phyloP scores from a whole-genome alignment of 306 rosid species.

The Alnus glutinosa region DNA sequence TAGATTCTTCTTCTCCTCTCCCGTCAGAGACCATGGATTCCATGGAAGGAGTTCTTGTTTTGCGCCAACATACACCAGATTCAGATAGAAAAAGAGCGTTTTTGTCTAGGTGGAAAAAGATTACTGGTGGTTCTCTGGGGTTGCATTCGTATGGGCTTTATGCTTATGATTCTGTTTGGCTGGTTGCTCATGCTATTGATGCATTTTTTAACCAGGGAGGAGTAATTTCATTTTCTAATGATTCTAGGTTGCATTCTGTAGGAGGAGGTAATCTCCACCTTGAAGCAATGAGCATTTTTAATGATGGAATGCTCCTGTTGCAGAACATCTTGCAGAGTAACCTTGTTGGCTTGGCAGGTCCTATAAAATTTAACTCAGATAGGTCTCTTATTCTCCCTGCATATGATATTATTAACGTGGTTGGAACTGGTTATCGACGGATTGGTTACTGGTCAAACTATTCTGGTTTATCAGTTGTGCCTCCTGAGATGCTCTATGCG shows the following conservation, averaged over 20 bases:
- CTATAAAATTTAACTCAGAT: conserved; percentile 56
- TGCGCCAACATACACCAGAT: conserved; percentile 84
- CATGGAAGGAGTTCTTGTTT: conserved; percentile 73
- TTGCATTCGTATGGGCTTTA: conserved; percentile 79
- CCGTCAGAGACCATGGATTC: conserved; percentile 46
- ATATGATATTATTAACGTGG: conserved; percentile 71
- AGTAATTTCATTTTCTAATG: conserved; percentile 60
- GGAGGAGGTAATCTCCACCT: conserved; percentile 59
- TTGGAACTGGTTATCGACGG: conserved; percentile 69
- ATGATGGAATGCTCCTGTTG: conserved; percentile 69
- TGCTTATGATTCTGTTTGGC: conserved; percentile 89
- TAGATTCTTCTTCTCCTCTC: conserved; percentile 60
- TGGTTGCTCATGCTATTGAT: conserved; percentile 79
- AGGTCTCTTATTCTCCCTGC: conserved; percentile 71
- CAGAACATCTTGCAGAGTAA: conserved; percentile 57
- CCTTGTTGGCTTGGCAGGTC: conserved; percentile 78
- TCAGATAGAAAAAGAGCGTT: conserved; percentile 67
- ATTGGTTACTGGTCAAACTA: conserved; percentile 97
- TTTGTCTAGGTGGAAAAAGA: conserved; percentile 71
- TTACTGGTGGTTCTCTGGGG: conserved; percentile 71
- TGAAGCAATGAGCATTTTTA: conserved; percentile 82
- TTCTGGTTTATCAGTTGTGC: conserved; percentile 72
- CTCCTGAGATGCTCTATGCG: conserved; percentile 74
- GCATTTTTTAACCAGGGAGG: conserved; percentile 72
- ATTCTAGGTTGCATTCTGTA: conserved; percentile 46